Percentiles rank a stretch among this genome's conserved stretches.
Conservation (phyloP, 257 asterid species). For the Leonotis leonurus region DNA sequence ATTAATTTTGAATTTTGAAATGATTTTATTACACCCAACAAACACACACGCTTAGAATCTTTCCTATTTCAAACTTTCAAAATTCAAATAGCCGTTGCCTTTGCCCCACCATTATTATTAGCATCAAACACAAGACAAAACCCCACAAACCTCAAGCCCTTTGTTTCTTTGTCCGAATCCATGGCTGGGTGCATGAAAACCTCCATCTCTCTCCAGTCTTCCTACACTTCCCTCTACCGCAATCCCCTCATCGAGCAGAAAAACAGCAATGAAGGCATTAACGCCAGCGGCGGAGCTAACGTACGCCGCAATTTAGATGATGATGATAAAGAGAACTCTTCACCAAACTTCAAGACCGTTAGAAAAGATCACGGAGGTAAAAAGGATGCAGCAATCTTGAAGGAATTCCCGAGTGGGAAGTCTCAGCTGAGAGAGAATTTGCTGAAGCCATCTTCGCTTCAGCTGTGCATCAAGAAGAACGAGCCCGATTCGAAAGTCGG, state of each 20-base stretch:
- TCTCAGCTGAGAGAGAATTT: constrained; percentile 26
- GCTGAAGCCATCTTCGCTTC: constrained; percentile 63
- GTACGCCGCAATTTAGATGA: constrained; percentile 16
- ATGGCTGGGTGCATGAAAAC: constrained; percentile 55
- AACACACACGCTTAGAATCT: constrained; percentile 3
- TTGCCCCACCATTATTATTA: constrained; percentile 12
- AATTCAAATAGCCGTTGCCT: constrained; percentile 56
- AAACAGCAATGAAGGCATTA: constrained; percentile 38
- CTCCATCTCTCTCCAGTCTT: constrained; percentile 36
- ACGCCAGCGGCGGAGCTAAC: constrained; percentile 9
- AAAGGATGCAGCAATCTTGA: constrained; percentile 25
- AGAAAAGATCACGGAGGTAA: constrained; percentile 13
- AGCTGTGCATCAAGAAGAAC: constrained; percentile 47
- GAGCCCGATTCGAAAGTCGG: constrained; percentile 57
- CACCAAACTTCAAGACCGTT: constrained; percentile 27
- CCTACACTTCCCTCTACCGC: constrained; percentile 47
- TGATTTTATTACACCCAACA: no score
- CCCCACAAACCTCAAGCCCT: background rate
- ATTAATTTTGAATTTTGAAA: no score
- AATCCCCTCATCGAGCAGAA: constrained; percentile 56
- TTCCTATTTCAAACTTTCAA: constrained; percentile 53
- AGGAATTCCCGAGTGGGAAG: constrained; percentile 14
- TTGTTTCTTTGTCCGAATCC: background rate
- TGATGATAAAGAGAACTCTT: constrained; percentile 41
- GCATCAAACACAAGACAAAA: constrained; percentile 16